Evolutionary conservation across 2,329 filamentous ascomycete genomes (phyloP), one percentile per base, ranked within the genome.

Genomic region (Aspergillus neotritici): DNA sequence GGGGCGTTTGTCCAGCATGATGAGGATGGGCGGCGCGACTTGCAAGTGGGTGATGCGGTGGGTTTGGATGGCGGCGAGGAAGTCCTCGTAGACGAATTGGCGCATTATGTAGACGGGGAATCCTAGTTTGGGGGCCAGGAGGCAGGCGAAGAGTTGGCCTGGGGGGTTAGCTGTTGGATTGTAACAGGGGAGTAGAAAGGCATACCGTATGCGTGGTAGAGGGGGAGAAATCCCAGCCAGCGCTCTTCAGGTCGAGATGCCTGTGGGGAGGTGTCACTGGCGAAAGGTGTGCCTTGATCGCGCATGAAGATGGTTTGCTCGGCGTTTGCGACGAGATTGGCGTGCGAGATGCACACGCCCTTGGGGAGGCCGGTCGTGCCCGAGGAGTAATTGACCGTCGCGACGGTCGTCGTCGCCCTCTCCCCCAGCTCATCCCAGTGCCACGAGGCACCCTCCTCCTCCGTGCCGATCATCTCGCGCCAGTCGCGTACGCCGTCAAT

Each of bases 1-100:
- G 63, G 34, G 64, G 60, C 75, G 67, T 59, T 83, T 82, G n/a
- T 71, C 72, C 48, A 83, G 68, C 60, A 77, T 75, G 15, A 82
- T 73, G 1, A 81, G 62, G 42, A 83, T 72, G 0, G 80, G 79
- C 3, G 80, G 79, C 9, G 77, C 79, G 2, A 80, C 61, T 12
- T 71, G 67, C 7, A 83, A 60, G 37, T 68, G 65, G 2, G 74
- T 81, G 48, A 83, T 75, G 34, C 65, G 69, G 62, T 74, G 76
- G 29, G 66, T 68, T 48, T 76, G 66, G 14, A 81, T 69, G 11
- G 65, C 61, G 15, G 63, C 54, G 5, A 82, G 67, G 62, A 80
- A 77, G 32, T 74, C 70, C 25, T 74, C 57, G 44, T 77, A 80
- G 15, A 75, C 67, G 56, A 74, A 75, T 68, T 79, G 56, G 63